Percentiles rank a stretch among this genome's conserved stretches.
Conservation (phyloP, 345 rosid genomes). For the Punica granatum region DNA sequence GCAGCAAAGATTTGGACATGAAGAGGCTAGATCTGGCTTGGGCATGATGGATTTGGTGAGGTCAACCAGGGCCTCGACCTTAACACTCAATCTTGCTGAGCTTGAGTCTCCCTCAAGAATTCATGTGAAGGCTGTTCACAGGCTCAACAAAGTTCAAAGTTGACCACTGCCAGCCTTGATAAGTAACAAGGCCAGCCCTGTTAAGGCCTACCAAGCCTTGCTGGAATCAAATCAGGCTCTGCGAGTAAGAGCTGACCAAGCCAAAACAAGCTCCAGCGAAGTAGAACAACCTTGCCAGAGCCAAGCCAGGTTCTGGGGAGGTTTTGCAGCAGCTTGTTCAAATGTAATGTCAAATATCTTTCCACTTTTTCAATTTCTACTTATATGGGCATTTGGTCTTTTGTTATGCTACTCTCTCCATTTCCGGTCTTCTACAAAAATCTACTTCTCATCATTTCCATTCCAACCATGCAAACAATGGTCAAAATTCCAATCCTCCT, state of each 20-base stretch:
- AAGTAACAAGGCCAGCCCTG: neutral
- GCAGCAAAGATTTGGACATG: too few relatives aligned
- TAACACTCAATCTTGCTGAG: neutral
- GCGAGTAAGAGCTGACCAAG: neutral
- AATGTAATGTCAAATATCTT: neutral
- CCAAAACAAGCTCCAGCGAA: neutral
- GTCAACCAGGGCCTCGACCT: neutral
- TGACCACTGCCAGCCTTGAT: neutral
- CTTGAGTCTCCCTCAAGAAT: neutral
- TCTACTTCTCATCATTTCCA: neutral
- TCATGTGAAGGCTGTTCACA: neutral
- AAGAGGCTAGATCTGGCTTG: too few relatives aligned
- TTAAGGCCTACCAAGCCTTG: neutral
- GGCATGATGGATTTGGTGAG: neutral
- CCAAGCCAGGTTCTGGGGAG: neutral
- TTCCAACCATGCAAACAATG: neutral
- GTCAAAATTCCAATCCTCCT: neutral
- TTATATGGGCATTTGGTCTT: neutral
- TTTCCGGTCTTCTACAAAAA: neutral
- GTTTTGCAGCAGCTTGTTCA: neutral
- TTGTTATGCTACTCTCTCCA: neutral
- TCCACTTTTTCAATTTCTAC: neutral
- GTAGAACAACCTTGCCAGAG: neutral
- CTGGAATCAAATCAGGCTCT: neutral
- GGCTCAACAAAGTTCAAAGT: neutral